Evolutionary conservation across 2,329 filamentous ascomycete genomes (phyloP), one percentile per base, ranked within the genome.

Genomic region (Pyrenophora teres): DNA sequence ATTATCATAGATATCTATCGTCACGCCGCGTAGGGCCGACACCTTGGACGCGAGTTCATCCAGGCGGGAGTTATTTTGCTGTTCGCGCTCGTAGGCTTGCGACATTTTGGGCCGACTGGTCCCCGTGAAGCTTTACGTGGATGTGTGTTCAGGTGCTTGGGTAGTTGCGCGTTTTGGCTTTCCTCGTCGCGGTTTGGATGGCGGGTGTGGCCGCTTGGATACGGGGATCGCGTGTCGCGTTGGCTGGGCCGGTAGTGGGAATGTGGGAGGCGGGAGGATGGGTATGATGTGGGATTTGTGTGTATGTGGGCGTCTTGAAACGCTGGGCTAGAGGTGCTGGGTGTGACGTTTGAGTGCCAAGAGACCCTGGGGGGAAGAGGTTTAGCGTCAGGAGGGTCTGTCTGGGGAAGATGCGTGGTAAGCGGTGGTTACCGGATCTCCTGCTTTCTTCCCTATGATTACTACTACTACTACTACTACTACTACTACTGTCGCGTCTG

Each of bases 1-100:
- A 73, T 94, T 92, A 77, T 97, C 92, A 82, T 97, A 97, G 69
- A 99, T 99, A 78, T 99, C 92, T 60, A 97, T 86, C 36, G 94
- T 99, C 43, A 99, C 91, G 74, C 89, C 90, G 69, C 93, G 91
- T 58, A 99, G 84, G 45, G 92, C 91, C 15, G 90, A 90, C 48
- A 97, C 92, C 78, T 99, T 99, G 61, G 86, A 83, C 13, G 89
- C 89, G 32, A 99, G 88, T 73, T 96, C 92, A 68, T 93, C 87
- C 50, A 99, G 89, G 65, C 93, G 92, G 62, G 90, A 87, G 77
- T 97, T 96, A 80, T 99, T 99, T 77, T 99, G 94, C 83, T 83
- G 72, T 77, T 84, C 81, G 64, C 81, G 80, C 64, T 83, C 80
- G 74, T 83, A 84, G 62, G 81, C 78, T 71, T 83, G 80, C 19